Evolutionary conservation across 2,329 filamentous ascomycete species (phyloP).

Genomic region (Furcasterigmium sp.): DNA sequence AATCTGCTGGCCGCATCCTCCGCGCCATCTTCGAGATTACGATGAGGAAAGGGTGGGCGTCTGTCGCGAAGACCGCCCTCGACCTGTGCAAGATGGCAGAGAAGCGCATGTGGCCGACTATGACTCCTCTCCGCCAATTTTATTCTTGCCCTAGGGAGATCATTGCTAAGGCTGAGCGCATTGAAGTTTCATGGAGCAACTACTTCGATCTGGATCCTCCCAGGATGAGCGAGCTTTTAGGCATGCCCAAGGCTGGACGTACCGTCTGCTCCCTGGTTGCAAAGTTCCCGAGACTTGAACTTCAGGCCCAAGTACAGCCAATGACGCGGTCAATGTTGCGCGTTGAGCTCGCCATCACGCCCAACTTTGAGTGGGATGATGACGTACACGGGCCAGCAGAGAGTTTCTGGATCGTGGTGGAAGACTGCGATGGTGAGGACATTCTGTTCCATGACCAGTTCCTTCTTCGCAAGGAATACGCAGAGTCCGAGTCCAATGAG

Average conservation of each 20-base stretch:
- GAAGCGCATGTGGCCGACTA: constrained; percentile 99
- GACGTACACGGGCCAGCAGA: constrained; percentile 81
- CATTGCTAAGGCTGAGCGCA: constrained; percentile 85
- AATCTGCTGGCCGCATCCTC: constrained; percentile 93
- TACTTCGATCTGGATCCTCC: constrained; percentile 97
- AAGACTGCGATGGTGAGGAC: constrained; percentile 95
- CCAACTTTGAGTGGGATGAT: constrained; percentile 95
- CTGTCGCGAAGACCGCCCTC: constrained; percentile 84
- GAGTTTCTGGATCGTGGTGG: constrained; percentile 94
- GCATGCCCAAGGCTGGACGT: constrained; percentile 82
- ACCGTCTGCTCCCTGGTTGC: constrained; percentile 80
- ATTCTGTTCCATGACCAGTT: constrained; percentile 95
- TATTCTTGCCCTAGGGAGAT: constrained; percentile 77
- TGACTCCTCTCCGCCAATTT: constrained; percentile 93
- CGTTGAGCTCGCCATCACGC: constrained; percentile 84
- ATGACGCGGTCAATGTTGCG: constrained; percentile 91
- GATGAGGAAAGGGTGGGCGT: constrained; percentile 94
- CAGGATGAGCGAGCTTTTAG: constrained; percentile 89
- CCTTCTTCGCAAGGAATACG: constrained; percentile 84
- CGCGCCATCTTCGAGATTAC: constrained; percentile 95
- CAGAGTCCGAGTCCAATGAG: constrained; percentile 78
- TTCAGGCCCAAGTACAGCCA: constrained; percentile 90
- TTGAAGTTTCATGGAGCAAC: constrained; percentile 86
- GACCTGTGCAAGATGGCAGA: constrained; percentile 99
- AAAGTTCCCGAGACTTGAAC: constrained; percentile 88